These are phyloP conservation scores for Plantago elongata DNA, from an alignment of 257 asterid genomes.

Conservation along the genomic window DNA sequence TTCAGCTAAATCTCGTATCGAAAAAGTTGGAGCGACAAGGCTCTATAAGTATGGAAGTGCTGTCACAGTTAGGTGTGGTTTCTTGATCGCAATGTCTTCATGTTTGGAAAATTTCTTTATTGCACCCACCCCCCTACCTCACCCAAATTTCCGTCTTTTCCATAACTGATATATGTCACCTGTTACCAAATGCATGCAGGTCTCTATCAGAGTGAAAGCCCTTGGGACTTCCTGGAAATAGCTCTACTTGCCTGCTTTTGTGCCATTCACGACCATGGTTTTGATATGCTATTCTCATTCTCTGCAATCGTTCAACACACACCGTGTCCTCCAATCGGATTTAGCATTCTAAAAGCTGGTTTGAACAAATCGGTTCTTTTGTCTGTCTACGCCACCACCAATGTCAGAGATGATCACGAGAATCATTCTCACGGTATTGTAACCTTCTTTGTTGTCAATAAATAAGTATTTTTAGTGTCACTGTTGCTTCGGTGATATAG, in stretches of 20 bases:
- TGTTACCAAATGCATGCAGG: conserved; percentile 50
- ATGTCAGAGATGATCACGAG: conserved; percentile 44
- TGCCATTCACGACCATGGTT: conserved; percentile 91
- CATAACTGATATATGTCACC: conserved; percentile 17
- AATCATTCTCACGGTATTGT: conserved; percentile 73
- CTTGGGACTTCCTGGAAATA: conserved; percentile 83
- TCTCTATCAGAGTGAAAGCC: conserved; percentile 65
- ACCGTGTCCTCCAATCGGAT: conserved; percentile 86
- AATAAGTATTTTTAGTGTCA: conserved; percentile 9
- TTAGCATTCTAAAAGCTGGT: conserved; percentile 96
- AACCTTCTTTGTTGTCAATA: conserved; percentile 23
- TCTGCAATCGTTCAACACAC: conserved; percentile 86
- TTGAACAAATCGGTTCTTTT: conserved; percentile 94
- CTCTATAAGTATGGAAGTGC: conserved; percentile 56
- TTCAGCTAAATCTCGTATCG: conserved; percentile 82
- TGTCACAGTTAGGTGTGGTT: conserved; percentile 79
- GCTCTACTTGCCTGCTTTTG: conserved; percentile 92
- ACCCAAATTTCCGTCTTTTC: conserved; percentile 16
- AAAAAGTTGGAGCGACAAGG: conserved; percentile 59
- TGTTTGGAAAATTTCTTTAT: conserved; percentile 17
- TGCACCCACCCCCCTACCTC: conserved; percentile 1
- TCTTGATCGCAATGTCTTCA: conserved; percentile 22
- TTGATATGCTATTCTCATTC: conserved; percentile 81
- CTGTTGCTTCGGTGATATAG: neutral
- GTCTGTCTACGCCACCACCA: conserved; percentile 90